Conservation (phyloP, 176 grass and related monocot species). For the Rhipidocladum racemiflorum region DNA sequence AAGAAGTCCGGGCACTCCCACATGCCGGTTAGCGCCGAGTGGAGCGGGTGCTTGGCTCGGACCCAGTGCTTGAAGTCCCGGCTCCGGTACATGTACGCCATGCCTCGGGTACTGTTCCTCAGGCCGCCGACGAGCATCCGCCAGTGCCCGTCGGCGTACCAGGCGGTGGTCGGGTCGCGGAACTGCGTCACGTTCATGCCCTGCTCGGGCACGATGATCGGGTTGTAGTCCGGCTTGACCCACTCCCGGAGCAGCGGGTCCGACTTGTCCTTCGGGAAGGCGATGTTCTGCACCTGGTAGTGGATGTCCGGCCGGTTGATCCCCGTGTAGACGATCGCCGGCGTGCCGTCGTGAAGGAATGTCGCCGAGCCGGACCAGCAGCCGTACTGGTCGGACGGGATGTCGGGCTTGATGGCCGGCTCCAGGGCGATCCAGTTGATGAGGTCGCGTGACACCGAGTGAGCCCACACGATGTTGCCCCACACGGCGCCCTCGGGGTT, state of each 20-base stretch:
- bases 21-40: neutral
- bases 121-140: slow-evolving; percentile 46
- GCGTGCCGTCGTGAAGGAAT: slow-evolving; percentile 34
- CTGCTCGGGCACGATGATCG: neutral
- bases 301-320: slow-evolving; percentile 16
- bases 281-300: slow-evolving; percentile 56
- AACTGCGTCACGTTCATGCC: slow-evolving; percentile 51
- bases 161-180: slow-evolving; percentile 61
- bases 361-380: slow-evolving; percentile 62
- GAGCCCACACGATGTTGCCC: slow-evolving; percentile 47
- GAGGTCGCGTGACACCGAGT: slow-evolving; percentile 50
- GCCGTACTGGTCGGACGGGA: slow-evolving; percentile 36
- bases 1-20: slow-evolving; percentile 67
- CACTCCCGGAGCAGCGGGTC: slow-evolving; percentile 54
- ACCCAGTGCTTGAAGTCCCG: slow-evolving; percentile 62
- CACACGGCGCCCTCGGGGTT: slow-evolving; percentile 38
- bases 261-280: slow-evolving; percentile 45
- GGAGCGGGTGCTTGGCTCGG: neutral
- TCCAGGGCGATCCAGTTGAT: slow-evolving; percentile 55
- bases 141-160: slow-evolving; percentile 47
- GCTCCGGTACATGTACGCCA: slow-evolving; percentile 55
- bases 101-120: neutral
- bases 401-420: slow-evolving; percentile 38
- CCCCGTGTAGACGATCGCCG: slow-evolving; percentile 45
- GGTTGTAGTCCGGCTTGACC: slow-evolving; percentile 53